Percentiles rank a stretch among this genome's conserved stretches.
phyloP scores from a whole-genome alignment of 371 early-diverging fungal genomes.

The Mortierella sp. region DNA sequence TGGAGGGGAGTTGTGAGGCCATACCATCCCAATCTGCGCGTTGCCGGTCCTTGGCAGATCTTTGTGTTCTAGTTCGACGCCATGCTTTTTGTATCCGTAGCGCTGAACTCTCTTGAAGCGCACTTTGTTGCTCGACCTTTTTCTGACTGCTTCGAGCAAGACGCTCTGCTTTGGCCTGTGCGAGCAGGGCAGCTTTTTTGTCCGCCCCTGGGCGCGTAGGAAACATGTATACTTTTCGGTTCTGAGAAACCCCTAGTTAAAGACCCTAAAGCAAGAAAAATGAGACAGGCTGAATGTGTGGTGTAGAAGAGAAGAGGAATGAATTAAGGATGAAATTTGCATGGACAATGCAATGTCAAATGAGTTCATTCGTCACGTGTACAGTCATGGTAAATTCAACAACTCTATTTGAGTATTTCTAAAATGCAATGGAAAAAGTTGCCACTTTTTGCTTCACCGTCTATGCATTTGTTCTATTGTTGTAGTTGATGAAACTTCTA shows the following conservation, averaged over 20 bases:
- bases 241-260: neutral
- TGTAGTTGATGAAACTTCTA: neutral
- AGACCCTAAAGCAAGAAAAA: conserved; percentile 8
- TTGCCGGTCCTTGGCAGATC: conserved; percentile 12
- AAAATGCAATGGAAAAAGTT: too few relatives aligned
- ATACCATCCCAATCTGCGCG: conserved; percentile 48
- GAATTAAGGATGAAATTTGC: too few relatives aligned
- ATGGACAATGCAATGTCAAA: too few relatives aligned
- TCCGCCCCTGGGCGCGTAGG: conserved; percentile 42
- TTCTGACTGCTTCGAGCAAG: conserved; percentile 43
- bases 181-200: conserved; percentile 51
- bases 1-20: conserved; percentile 10
- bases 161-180: conserved; percentile 53
- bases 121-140: conserved; percentile 23
- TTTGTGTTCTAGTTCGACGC: conserved; percentile 11
- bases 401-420: too few relatives aligned
- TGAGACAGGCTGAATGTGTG: neutral
- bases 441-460: too few relatives aligned
- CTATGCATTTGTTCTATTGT: too few relatives aligned
- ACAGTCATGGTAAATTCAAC: too few relatives aligned
- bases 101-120: conserved; percentile 25
- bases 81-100: conserved; percentile 33
- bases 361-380: too few relatives aligned
- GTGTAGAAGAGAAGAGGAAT: neutral
- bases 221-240: conserved; percentile 23